Conservation (phyloP, 345 rosid species). For the Populus pruinosa region DNA sequence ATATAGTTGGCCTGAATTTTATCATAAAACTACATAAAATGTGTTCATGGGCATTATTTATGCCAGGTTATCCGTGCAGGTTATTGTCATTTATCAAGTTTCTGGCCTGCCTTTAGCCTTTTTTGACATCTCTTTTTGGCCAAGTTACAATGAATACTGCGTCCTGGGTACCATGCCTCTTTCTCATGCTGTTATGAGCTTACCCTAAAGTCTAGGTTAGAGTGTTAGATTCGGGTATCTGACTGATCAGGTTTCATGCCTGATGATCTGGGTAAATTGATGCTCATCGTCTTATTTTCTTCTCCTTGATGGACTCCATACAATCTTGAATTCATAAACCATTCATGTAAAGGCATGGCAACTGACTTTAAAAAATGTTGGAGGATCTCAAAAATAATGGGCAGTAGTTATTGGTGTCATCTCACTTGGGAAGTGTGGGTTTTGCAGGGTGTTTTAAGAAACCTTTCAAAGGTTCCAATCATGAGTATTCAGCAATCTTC, state of each 20-base stretch:
- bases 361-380: background rate
- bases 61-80: background rate
- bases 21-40: background rate
- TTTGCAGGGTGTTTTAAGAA: slow-evolving; percentile 43
- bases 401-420: background rate
- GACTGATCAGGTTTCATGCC: background rate
- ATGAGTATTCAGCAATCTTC: slow-evolving; percentile 22
- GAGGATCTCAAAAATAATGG: background rate
- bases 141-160: background rate
- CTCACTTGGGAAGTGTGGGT: background rate
- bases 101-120: background rate
- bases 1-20: background rate
- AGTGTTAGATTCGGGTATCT: background rate
- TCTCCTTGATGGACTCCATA: background rate
- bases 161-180: no score
- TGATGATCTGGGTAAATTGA: background rate
- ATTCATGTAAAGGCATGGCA: background rate
- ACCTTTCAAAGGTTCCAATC: slow-evolving; percentile 26
- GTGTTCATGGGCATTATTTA: background rate
- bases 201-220: no score
- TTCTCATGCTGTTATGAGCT: no score
- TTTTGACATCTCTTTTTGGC: background rate
- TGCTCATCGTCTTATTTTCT: background rate
- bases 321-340: background rate
- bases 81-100: no score